These are phyloP conservation scores for Quercus ilex DNA, from an alignment of 306 rosid species.

Conservation along the genomic window DNA sequence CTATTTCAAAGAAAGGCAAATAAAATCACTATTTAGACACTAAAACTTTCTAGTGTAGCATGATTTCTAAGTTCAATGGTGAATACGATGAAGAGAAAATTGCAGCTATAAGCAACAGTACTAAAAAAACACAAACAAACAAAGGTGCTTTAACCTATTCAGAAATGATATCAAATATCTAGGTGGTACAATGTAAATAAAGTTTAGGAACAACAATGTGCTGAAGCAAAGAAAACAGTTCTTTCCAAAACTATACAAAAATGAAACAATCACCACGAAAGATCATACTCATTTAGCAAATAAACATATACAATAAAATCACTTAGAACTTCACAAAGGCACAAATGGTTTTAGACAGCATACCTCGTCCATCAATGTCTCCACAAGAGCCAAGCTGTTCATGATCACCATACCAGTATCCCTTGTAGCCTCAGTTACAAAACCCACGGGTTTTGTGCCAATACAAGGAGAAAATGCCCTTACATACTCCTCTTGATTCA, in stretches of 20 bases:
- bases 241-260: neutral
- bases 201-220: neutral
- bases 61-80: constrained; percentile 2
- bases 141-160: neutral
- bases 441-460: constrained; percentile 37
- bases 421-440: constrained; percentile 63
- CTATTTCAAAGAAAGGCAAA: constrained; percentile 34
- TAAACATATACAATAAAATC: neutral
- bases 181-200: neutral
- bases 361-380: constrained; percentile 72
- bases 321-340: neutral
- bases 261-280: neutral
- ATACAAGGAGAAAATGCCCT: constrained; percentile 44
- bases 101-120: neutral
- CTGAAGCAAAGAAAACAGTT: neutral
- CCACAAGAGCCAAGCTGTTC: constrained; percentile 56
- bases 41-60: neutral
- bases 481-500: constrained; percentile 65
- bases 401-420: constrained; percentile 41
- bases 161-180: neutral
- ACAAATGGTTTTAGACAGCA: constrained; percentile 11
- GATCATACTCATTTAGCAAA: neutral
- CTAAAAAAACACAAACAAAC: neutral
- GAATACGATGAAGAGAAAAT: neutral
- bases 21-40: constrained; percentile 2